A percentile compares a stretch with the other conserved stretches of the same genome.
phyloP scores from a whole-genome alignment of 768 basidiomycete genomes.

The Lentinula lateritia region DNA sequence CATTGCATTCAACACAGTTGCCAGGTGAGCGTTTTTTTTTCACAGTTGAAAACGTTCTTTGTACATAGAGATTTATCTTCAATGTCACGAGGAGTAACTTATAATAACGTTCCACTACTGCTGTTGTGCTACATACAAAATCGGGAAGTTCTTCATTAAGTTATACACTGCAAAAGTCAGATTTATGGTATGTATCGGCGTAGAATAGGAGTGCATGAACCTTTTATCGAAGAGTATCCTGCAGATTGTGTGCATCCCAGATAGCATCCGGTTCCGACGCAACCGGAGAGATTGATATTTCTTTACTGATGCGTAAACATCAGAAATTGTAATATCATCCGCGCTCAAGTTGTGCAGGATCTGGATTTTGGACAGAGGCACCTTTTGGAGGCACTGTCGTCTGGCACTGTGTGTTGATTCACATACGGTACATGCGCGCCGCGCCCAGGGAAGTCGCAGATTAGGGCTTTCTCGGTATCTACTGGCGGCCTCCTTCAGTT shows the following conservation, averaged over 20 bases:
- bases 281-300: background rate
- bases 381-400: background rate
- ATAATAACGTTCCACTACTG: background rate
- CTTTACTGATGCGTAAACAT: background rate
- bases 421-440: background rate
- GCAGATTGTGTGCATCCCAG: background rate
- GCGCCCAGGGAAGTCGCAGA: background rate
- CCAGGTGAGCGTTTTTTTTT: background rate
- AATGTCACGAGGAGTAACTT: background rate
- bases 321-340: background rate
- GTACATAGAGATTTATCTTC: background rate
- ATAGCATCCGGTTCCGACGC: constrained; percentile 5
- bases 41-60: background rate
- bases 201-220: too few relatives aligned
- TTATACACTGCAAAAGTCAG: background rate
- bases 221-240: background rate
- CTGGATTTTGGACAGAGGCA: background rate
- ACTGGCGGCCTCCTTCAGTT: background rate
- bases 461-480: background rate
- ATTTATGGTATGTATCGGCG: background rate
- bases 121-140: background rate
- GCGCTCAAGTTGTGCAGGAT: background rate
- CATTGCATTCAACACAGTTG: background rate
- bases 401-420: background rate
- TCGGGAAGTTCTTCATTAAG: background rate